phyloP scores from a whole-genome alignment of 768 basidiomycete species.

The Collybia nuda region DNA sequence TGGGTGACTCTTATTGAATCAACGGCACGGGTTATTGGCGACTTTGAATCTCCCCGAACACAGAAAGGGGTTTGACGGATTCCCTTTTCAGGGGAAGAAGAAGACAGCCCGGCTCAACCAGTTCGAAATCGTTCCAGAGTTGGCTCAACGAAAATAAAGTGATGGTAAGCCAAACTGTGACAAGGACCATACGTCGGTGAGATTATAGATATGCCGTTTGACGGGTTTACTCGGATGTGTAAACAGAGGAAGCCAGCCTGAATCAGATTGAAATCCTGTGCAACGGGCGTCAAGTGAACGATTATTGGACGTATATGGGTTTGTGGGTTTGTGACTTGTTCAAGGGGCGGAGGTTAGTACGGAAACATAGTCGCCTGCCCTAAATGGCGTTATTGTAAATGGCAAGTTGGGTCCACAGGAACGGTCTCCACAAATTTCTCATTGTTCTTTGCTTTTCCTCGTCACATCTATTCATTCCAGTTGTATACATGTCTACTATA shows the following conservation, averaged over 20 bases:
- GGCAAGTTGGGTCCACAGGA: constrained; percentile 1
- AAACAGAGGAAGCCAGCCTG: background rate
- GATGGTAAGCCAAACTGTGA: too few relatives aligned
- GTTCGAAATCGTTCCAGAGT: too few relatives aligned
- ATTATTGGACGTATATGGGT: background rate
- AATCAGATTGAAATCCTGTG: background rate
- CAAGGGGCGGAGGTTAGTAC: background rate
- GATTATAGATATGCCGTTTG: too few relatives aligned
- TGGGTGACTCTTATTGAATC: constrained; percentile 43
- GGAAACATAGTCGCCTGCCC: constrained; percentile 1
- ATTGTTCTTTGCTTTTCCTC: background rate
- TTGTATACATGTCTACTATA: constrained; percentile 20
- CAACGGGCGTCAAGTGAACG: background rate
- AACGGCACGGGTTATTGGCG: constrained; percentile 17
- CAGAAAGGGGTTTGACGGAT: constrained; percentile 19
- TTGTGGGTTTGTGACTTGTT: constrained; percentile 1
- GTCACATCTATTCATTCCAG: too few relatives aligned
- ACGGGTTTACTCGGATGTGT: too few relatives aligned
- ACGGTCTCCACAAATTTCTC: background rate
- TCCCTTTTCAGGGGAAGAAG: constrained; percentile 9
- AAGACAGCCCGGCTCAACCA: background rate
- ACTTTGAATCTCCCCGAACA: constrained; percentile 10
- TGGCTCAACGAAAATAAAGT: too few relatives aligned
- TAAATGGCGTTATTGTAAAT: background rate
- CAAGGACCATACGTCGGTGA: too few relatives aligned